phyloP scores from a whole-genome alignment of 306 rosid species.

The Vigna hirtella region DNA sequence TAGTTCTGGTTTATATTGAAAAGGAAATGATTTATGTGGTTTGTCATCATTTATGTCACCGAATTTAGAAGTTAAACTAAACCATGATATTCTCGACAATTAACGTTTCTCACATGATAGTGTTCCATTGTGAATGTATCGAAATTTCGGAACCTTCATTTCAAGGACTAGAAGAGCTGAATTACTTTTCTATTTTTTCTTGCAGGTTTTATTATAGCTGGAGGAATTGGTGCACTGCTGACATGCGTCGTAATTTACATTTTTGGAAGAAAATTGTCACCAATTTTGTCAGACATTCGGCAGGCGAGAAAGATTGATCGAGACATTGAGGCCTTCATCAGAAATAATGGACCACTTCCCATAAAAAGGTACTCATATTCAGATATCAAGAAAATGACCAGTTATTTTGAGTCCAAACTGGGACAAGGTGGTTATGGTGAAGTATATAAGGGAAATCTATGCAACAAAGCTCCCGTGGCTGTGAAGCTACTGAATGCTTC shows the following conservation, averaged over 20 bases:
- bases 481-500: constrained; percentile 56
- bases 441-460: constrained; percentile 51
- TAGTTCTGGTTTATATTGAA: background rate
- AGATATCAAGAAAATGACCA: constrained; percentile 52
- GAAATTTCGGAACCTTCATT: constrained; percentile 18
- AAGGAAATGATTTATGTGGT: background rate
- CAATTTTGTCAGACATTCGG: constrained; percentile 2
- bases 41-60: background rate
- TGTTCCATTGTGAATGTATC: background rate
- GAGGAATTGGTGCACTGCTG: constrained; percentile 39
- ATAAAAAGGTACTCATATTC: constrained; percentile 48
- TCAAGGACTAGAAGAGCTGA: background rate
- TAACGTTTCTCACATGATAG: too few species aligned
- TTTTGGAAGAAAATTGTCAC: constrained; percentile 15
- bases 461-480: constrained; percentile 39
- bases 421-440: constrained; percentile 58
- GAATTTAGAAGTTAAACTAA: background rate
- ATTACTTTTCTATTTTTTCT: constrained; percentile 1
- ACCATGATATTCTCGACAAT: background rate
- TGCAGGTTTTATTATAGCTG: constrained; percentile 45
- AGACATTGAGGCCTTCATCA: constrained; percentile 51
- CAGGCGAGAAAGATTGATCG: background rate
- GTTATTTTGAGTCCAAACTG: constrained; percentile 47
- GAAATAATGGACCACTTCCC: constrained; percentile 37
- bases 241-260: constrained; percentile 14